Base-by-base conservation (phyloP, 768 basidiomycete genomes). In the Brasilioporus rufonigricans region DNA sequence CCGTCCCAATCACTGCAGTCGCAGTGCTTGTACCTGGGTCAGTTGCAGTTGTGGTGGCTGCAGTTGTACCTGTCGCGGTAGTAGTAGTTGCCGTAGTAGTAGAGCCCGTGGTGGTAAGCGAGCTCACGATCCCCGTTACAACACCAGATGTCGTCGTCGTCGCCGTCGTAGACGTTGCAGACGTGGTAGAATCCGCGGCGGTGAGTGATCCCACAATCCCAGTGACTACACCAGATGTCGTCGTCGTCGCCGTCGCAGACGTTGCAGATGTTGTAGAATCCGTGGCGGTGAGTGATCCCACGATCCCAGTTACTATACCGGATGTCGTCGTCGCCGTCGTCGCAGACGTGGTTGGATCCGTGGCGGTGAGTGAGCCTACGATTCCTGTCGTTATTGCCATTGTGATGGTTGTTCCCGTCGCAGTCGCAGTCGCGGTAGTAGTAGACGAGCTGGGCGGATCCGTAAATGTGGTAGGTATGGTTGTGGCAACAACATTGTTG, bases 171-270 rank as follows among this genome's bases (percentile, higher is more conserved):
- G n/a, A n/a, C 18, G 43, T 14, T 19, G 36, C 32, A 23, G 61
- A 18, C 13, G 51, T 52, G 5, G 50, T 41, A 35, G 47, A 8
- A 12, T 2, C 39, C 21, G 58, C 36, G 7, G 26, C 49, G 0
- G 60, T 53, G 14, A 58, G 12, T 35, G 51, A 39, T 9, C 35
- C 50, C 24, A 50, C 39, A 16, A 52, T 52, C 27, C 50, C 50
- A 9, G 55, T 29, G 13, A 47, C 33, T 5, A 50, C 35, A 36
- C 7, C 21, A 38, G 53, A 13, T 24, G 59, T 40, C n/a, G 54
- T 35, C 43, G 27, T n/a, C 12, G 48, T 10, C 5, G n/a, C n/a
- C n/a, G n/a, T n/a, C n/a, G n/a, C n/a, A n/a, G 48, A 10, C 6
- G 51, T 21, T 5, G 32, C 38, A 27, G 53, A 13, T 5, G 39